Base-by-base conservation (phyloP, 345 rosid genomes). In the Salix dunnii region DNA sequence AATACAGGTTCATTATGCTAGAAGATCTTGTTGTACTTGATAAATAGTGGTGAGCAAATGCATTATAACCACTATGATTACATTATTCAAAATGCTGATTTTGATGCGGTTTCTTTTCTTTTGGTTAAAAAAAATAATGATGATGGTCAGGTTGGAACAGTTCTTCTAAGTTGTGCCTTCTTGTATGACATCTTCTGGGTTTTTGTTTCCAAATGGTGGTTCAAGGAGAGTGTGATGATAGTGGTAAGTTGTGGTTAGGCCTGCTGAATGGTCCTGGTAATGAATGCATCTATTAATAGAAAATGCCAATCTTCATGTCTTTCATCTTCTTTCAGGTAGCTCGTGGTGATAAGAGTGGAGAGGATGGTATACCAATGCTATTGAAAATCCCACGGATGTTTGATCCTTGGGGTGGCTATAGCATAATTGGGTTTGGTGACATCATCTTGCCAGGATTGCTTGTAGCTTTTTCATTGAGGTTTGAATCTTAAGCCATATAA, bases 341-440 rank as follows among this genome's bases (percentile, higher is more conserved):
- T 74, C 98, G 98, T 74, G 99, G 99, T 67, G 99, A 93, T 84
- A 89, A 77, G 82, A 91, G 95, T 72, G 99, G 97, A 74, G 96
- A 93, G 79, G 98, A 93, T 81, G 97, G 99, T 9, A 93, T 96
- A 77, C 99, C 98, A 1, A 90, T 96, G 99, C 89, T 96, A 75
- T 74, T 96, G 79, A 96, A 96, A 87, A 92, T 96, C 67, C 99
- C 99, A 25, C 89, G 97, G 60, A 88, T 96, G 93, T 93, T 92
- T 88, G 99, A 96, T 84, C 98, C 99, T 70, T 96, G 99, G 99
- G 98, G 99, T 77, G 99, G 99, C 75, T 93, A 92, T 81, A 93
- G 99, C 76, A 89, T 96, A 79, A 96, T 96, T 73, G 98, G 99
- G 36, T 96, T 96, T 84, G 99, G 99, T 58, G 99, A 96, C 79